Base-by-base conservation (phyloP, 2,329 filamentous ascomycete genomes). In the Nothomitra cinnamomea region DNA sequence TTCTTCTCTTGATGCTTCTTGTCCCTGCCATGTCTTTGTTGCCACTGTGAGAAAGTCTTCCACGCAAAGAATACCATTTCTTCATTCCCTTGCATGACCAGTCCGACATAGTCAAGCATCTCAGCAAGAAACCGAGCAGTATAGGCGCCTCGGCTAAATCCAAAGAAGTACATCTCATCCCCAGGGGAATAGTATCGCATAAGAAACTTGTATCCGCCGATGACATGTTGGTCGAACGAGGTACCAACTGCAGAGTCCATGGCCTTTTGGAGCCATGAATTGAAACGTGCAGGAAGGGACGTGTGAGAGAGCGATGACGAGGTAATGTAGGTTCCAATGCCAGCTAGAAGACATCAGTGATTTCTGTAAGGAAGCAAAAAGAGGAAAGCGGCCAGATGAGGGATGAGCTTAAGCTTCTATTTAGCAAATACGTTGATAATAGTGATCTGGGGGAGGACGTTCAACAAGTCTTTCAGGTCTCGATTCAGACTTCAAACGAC, bases 1-100 rank as follows among this genome's bases (percentile, higher is more conserved):
- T 77, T 75, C 57, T 79, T 68, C 57, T 67, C 61, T 25, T 66
- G 64, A 1, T 66, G 69, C 19, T 69, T 67, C 0, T 67, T 67
- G 25, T 69, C 72, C 47, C 67, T 61, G 0, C 71, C 68, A 8
- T 72, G 67, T 6, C 82, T 76, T 43, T 73, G 74, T 61, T 86
- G 81, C 82, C 82, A 87, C 62, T 82, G 79, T 6, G 81, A 76
- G 61, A 87, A 88, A 0, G 83, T 82, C 63, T 85, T 88, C 85
- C 86, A 92, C 0, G 85, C 86, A 63, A 94, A 94, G 2, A 76
- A 73, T 52, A 87, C 80, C 80, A 92, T 83, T 59, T 92, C 87
- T 62, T 94, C 85, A 60, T 94, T 94, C 10, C 87, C 86, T 52
- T 85, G 82, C 12, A 82, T 83, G 13, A 94, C 72, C 0, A 94